phyloP scores from a whole-genome alignment of 2,329 filamentous ascomycete species.

The Celoporthe dispersa region DNA sequence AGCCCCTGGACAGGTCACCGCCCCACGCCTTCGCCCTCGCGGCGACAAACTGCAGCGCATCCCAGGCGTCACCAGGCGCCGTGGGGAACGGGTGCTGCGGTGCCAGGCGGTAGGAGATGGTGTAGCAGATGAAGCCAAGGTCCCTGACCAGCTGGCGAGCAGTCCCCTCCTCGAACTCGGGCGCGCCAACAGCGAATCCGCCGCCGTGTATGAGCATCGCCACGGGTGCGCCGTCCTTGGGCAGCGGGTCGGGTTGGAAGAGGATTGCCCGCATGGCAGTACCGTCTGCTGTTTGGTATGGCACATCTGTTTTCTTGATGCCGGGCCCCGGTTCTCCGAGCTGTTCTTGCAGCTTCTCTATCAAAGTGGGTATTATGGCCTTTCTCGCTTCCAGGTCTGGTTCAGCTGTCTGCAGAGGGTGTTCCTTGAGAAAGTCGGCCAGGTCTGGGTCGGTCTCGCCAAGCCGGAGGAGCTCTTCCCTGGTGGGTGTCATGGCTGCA shows the following conservation, averaged over 20 bases:
- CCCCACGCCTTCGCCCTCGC: constrained; percentile 44
- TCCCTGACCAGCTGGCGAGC: background rate
- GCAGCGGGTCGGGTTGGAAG: background rate
- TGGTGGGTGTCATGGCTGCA: background rate
- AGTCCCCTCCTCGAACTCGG: background rate
- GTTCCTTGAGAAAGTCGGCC: background rate
- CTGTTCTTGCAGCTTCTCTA: background rate
- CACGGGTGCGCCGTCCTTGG: background rate
- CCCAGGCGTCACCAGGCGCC: constrained; percentile 48
- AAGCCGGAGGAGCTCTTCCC: background rate
- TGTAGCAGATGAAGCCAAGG: background rate
- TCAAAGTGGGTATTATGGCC: background rate
- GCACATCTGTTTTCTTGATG: background rate
- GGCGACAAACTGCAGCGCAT: constrained; percentile 50
- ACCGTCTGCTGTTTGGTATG: background rate
- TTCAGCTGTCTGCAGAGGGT: background rate
- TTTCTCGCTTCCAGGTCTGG: background rate
- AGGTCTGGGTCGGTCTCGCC: background rate
- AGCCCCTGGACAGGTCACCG: constrained; percentile 48
- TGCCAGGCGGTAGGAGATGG: constrained; percentile 40
- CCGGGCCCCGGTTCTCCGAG: background rate
- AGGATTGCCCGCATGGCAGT: background rate
- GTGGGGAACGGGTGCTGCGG: constrained; percentile 52
- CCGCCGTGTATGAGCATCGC: background rate
- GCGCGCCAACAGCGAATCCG: background rate